Evolutionary conservation across 371 early-diverging fungal species (phyloP).

Genomic region (Smittium mucronatum): DNA sequence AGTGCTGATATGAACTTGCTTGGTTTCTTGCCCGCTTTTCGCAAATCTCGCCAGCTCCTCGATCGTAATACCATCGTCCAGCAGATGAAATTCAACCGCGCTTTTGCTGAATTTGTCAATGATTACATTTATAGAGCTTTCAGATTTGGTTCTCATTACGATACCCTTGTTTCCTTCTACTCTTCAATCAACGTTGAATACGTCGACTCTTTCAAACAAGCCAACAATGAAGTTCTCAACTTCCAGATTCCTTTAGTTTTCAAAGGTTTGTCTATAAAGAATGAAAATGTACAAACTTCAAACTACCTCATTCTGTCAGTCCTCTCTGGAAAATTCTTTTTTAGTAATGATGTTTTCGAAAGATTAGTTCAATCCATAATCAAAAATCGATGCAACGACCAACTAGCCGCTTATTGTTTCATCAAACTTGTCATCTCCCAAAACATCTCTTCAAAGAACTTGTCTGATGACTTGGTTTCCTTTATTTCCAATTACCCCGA

Average conservation of each 20-base stretch:
- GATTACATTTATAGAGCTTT: neutral
- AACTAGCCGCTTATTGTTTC: neutral
- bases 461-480: neutral
- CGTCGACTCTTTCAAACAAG: slow-evolving; percentile 17
- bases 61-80: slow-evolving; percentile 28
- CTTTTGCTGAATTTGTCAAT: neutral
- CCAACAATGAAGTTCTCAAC: slow-evolving; percentile 21
- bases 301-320: slow-evolving; percentile 28
- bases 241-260: slow-evolving; percentile 25
- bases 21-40: slow-evolving; percentile 23
- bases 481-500: neutral
- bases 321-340: slow-evolving; percentile 18
- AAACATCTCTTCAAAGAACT: too few relatives aligned
- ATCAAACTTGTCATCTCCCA: neutral
- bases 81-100: slow-evolving; percentile 18
- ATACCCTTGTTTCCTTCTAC: slow-evolving; percentile 29
- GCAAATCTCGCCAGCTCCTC: slow-evolving; percentile 26
- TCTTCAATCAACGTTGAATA: slow-evolving; percentile 27
- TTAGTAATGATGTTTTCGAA: slow-evolving; percentile 19
- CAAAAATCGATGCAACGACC: neutral
- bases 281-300: slow-evolving; percentile 21
- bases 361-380: slow-evolving; percentile 11
- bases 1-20: neutral
- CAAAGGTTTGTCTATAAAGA: slow-evolving; percentile 8
- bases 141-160: slow-evolving; percentile 14